Conservation (phyloP, 1,284 basidiomycete genomes). For the Boletus semigastroideus region DNA sequence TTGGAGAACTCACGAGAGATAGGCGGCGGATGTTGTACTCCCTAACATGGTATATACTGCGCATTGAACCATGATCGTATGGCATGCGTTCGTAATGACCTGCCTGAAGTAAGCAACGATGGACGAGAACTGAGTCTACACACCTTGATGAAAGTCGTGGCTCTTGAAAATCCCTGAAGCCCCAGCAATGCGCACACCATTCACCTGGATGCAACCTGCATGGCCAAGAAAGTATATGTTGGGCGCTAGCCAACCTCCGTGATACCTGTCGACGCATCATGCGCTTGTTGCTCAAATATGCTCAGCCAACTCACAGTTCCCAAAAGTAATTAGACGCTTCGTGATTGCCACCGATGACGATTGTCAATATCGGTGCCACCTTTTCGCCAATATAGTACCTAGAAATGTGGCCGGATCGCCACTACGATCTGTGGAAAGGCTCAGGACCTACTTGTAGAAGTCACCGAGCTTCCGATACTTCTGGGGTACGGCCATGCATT, state of each 20-base stretch:
- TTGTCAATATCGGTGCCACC: conserved; percentile 82
- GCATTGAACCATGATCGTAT: conserved; percentile 65
- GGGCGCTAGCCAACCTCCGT: conserved; percentile 94
- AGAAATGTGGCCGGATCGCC: conserved; percentile 1
- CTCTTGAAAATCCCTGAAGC: conserved; percentile 92
- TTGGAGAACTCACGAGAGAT: conserved; percentile 60
- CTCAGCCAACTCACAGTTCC: conserved; percentile 78
- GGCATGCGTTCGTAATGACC: conserved; percentile 75
- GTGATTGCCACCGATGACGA: conserved; percentile 98
- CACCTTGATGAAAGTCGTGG: conserved; percentile 78
- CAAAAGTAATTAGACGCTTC: conserved; percentile 97
- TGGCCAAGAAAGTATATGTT: conserved; percentile 97
- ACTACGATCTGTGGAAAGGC: background rate
- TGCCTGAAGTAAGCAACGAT: conserved; percentile 30
- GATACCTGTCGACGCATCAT: conserved; percentile 55
- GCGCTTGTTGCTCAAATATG: background rate
- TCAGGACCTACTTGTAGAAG: conserved; percentile 68
- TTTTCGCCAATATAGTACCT: conserved; percentile 88
- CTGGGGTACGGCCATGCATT: conserved; percentile 87
- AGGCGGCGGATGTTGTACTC: conserved; percentile 83
- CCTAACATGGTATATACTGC: conserved; percentile 91
- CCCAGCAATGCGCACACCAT: conserved; percentile 86
- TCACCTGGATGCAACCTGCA: conserved; percentile 86
- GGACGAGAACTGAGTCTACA: conserved; percentile 14
- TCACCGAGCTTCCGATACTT: conserved; percentile 87